Conservation (phyloP, 2,329 filamentous ascomycete genomes). For the Coniosporium tulheliwenetii region DNA sequence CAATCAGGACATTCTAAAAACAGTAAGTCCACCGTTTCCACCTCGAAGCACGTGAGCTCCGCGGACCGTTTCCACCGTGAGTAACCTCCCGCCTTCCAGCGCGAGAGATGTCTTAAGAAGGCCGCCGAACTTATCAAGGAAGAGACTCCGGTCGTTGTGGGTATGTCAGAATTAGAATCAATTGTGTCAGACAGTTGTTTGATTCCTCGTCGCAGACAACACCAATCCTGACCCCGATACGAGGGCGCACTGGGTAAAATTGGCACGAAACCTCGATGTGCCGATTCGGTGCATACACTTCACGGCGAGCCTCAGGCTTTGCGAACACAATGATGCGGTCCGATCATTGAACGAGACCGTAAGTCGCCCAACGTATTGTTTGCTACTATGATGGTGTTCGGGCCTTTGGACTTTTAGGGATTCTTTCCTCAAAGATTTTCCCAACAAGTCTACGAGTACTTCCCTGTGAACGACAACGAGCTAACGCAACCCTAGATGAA, state of each 20-base stretch:
- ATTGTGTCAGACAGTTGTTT: neutral
- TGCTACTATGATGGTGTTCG: too few relatives aligned
- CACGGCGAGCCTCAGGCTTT: conserved; percentile 51
- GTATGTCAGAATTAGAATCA: conserved; percentile 31
- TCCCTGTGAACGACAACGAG: too few relatives aligned
- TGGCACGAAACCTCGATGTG: conserved; percentile 55
- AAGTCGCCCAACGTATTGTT: conserved; percentile 4
- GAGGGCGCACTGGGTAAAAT: conserved; percentile 58
- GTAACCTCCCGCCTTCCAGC: conserved; percentile 24
- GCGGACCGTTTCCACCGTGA: conserved; percentile 5
- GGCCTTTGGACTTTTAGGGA: too few relatives aligned
- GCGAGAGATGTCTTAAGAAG: conserved; percentile 52
- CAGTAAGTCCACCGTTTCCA: conserved; percentile 26
- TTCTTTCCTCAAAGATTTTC: neutral
- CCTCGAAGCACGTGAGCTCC: too few relatives aligned
- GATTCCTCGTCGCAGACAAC: conserved; percentile 49
- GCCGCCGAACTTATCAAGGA: conserved; percentile 50
- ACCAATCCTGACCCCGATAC: conserved; percentile 79
- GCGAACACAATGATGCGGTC: conserved; percentile 78
- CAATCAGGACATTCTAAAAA: conserved; percentile 82
- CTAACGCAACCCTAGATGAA: conserved; percentile 43
- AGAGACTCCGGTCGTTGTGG: conserved; percentile 58
- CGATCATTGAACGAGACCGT: conserved; percentile 43
- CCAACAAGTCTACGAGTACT: neutral
- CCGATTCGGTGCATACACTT: conserved; percentile 80